phyloP scores from a whole-genome alignment of 2,329 filamentous ascomycete genomes.

The Paecilomyces dactylethromorphus region DNA sequence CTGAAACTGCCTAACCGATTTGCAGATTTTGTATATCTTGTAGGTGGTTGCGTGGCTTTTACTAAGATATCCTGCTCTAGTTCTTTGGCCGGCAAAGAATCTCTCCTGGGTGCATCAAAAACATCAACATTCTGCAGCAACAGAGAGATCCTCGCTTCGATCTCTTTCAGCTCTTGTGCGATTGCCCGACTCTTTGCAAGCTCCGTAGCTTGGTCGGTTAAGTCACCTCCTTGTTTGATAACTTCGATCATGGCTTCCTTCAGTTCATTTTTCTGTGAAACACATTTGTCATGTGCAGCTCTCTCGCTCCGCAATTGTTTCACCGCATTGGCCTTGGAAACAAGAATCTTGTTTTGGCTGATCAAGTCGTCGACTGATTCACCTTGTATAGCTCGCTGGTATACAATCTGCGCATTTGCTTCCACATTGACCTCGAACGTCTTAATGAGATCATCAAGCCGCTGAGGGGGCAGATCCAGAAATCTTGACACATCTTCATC shows the following conservation, averaged over 20 bases:
- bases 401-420: constrained; percentile 31
- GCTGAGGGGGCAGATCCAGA: constrained; percentile 18
- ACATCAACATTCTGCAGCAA: constrained; percentile 26
- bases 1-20: not conserved
- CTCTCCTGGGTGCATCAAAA: constrained; percentile 10
- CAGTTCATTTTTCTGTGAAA: constrained; percentile 24
- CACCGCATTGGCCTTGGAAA: constrained; percentile 31
- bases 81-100: not conserved
- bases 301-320: constrained; percentile 24
- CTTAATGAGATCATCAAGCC: constrained; percentile 20
- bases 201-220: constrained; percentile 23
- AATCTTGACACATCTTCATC: constrained; percentile 23
- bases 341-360: constrained; percentile 27
- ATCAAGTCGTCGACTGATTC: constrained; percentile 22
- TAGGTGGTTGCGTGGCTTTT: constrained; percentile 8
- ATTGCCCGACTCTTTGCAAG: constrained; percentile 26
- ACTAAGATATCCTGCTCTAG: constrained; percentile 8
- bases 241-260: constrained; percentile 29
- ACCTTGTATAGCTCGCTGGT: constrained; percentile 31
- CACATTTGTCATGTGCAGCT: constrained; percentile 17
- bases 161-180: constrained; percentile 24
- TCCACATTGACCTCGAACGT: constrained; percentile 23
- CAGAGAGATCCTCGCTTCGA: constrained; percentile 25
- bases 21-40: constrained; percentile 1
- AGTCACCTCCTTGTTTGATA: constrained; percentile 27